Evolutionary conservation across 305 asterid genomes (phyloP).

Genomic region (Fraxinus albicans): DNA sequence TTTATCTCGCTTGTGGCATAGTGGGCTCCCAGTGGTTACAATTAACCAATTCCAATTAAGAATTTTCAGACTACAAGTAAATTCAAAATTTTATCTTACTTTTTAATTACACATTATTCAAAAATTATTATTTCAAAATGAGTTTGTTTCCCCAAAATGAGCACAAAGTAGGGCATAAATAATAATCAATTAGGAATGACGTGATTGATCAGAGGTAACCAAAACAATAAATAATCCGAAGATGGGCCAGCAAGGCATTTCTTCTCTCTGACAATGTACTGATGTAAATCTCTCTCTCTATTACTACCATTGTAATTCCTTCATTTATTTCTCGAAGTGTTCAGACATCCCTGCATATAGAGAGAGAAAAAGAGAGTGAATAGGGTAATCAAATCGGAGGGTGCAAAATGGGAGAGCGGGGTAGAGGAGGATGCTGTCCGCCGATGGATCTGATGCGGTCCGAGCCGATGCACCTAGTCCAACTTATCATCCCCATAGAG

Average conservation of each 20-base stretch:
- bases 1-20: no score
- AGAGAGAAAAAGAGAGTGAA: constrained; percentile 20
- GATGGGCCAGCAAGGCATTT: not conserved
- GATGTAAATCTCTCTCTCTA: constrained; percentile 26
- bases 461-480: constrained; percentile 97
- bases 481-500: constrained; percentile 91
- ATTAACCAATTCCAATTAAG: no score
- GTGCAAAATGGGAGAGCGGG: constrained; percentile 68
- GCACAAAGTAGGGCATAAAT: not conserved
- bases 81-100: not conserved
- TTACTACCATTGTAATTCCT: not conserved
- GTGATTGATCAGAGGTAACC: not conserved
- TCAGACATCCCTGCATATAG: constrained; percentile 13
- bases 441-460: constrained; percentile 99
- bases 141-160: not conserved
- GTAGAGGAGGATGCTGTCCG: constrained; percentile 83
- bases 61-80: no score
- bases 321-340: not conserved
- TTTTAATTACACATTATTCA: no score
- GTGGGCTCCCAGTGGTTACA: no score
- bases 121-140: no score
- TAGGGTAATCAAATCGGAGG: constrained; percentile 24
- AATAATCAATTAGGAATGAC: no score
- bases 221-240: not conserved
- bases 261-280: constrained; percentile 25